phyloP scores from a whole-genome alignment of 2,329 filamentous ascomycete species.

The Aspergillus jensenii region DNA sequence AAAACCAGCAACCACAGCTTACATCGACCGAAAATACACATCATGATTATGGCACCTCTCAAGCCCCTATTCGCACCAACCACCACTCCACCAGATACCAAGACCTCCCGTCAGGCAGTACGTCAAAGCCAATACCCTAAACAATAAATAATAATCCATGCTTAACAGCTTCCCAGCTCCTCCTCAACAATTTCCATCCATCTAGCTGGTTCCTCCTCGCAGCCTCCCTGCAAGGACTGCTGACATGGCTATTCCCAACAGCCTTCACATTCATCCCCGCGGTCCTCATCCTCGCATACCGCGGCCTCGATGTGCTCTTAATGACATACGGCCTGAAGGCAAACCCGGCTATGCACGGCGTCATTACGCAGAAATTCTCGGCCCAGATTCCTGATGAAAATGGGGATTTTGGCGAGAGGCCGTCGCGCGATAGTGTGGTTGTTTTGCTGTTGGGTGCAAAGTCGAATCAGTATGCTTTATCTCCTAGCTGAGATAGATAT shows the following conservation, averaged over 20 bases:
- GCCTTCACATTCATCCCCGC: background rate
- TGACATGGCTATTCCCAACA: conserved; percentile 3
- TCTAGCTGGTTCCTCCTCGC: background rate
- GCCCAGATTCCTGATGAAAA: background rate
- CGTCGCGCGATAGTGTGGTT: background rate
- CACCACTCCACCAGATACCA: background rate
- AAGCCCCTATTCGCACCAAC: background rate
- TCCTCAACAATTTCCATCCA: conserved; percentile 2
- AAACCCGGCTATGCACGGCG: background rate
- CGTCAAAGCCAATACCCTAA: background rate
- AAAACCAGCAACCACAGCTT: too few species aligned
- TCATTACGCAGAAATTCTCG: background rate
- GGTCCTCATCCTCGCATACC: background rate
- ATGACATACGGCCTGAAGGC: background rate
- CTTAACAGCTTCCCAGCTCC: background rate
- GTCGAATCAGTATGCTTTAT: conserved; percentile 2
- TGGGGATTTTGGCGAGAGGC: background rate
- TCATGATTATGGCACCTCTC: background rate
- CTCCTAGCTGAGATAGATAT: too few species aligned
- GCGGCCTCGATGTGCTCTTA: background rate
- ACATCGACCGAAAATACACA: too few species aligned
- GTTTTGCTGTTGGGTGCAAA: background rate
- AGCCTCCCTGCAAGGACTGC: background rate
- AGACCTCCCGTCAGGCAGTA: background rate
- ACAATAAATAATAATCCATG: too few species aligned